Evolutionary conservation across 2,329 filamentous ascomycete species (phyloP).

Genomic region (Phialocephala sp.): DNA sequence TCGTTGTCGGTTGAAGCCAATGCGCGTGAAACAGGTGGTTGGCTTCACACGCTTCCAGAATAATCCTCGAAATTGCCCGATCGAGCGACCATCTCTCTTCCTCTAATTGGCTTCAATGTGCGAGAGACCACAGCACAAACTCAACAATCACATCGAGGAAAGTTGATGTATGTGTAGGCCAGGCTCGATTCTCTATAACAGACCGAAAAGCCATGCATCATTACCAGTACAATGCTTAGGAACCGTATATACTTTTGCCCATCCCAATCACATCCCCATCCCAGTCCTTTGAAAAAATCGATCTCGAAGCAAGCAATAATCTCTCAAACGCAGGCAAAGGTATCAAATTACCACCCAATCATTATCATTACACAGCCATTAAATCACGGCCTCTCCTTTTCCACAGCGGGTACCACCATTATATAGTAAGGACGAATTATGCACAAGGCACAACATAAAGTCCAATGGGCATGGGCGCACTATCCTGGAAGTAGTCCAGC

Average conservation of each 20-base stretch:
- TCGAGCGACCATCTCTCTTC: not conserved
- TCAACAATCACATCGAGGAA: not conserved
- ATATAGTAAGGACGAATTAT: conserved; percentile 8
- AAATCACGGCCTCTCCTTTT: not conserved
- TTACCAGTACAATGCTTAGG: not conserved
- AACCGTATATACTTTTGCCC: not conserved
- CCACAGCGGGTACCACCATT: not conserved
- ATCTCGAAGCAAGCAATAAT: not conserved
- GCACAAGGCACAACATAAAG: conserved; percentile 41
- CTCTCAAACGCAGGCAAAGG: not conserved
- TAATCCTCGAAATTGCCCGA: too few relatives aligned
- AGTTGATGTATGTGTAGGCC: not conserved
- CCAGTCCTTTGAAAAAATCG: not conserved
- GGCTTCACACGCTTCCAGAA: too few relatives aligned
- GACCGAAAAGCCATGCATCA: not conserved
- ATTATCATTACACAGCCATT: conserved; percentile 7
- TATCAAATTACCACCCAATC: conserved; percentile 9
- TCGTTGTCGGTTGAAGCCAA: too few relatives aligned
- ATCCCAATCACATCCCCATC: not conserved
- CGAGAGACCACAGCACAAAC: not conserved
- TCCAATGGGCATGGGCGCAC: conserved; percentile 33
- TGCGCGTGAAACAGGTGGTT: too few relatives aligned
- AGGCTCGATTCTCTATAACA: not conserved
- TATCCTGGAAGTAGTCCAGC: conserved; percentile 40
- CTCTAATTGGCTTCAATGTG: not conserved